These are phyloP conservation scores for Curvularia eragrostidis DNA, from an alignment of 2,329 filamentous ascomycete genomes.

Conservation along the genomic window DNA sequence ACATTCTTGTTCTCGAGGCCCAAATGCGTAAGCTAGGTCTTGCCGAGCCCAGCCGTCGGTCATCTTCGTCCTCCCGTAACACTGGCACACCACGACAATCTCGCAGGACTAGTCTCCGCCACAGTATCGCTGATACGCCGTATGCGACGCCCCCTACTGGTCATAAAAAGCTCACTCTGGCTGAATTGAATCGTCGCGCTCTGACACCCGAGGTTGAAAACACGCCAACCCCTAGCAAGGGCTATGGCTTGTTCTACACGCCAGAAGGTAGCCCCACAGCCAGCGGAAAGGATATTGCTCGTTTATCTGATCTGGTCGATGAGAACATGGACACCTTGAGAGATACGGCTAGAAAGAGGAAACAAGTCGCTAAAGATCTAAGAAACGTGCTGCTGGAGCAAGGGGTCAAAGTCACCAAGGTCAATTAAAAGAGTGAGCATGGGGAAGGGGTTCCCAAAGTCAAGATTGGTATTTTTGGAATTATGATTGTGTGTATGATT, in stretches of 20 bases:
- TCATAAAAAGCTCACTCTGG: constrained; percentile 42
- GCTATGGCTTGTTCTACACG: constrained; percentile 47
- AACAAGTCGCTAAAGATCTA: constrained; percentile 49
- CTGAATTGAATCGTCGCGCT: constrained; percentile 38
- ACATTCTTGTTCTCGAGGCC: constrained; percentile 87
- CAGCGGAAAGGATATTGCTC: constrained; percentile 37
- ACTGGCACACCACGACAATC: constrained; percentile 28
- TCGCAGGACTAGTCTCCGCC: constrained; percentile 23
- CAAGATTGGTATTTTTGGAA: constrained; percentile 4
- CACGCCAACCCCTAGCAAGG: constrained; percentile 35
- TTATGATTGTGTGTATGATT: constrained; percentile 33
- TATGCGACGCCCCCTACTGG: constrained; percentile 49
- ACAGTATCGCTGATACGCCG: constrained; percentile 35
- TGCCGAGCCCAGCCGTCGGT: constrained; percentile 29
- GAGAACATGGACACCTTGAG: constrained; percentile 49
- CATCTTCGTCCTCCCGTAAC: constrained; percentile 30
- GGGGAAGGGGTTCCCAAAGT: not conserved
- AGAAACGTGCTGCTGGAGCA: constrained; percentile 46
- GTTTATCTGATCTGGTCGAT: constrained; percentile 51
- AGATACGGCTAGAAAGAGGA: constrained; percentile 46
- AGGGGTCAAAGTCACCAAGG: constrained; percentile 39
- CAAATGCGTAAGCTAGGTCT: constrained; percentile 75
- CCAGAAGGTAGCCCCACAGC: constrained; percentile 36
- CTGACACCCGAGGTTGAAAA: constrained; percentile 41
- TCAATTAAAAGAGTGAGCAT: constrained; percentile 13